phyloP scores from a whole-genome alignment of 495 filamentous ascomycete genomes.

The Paragyromitra xinjiangensis region DNA sequence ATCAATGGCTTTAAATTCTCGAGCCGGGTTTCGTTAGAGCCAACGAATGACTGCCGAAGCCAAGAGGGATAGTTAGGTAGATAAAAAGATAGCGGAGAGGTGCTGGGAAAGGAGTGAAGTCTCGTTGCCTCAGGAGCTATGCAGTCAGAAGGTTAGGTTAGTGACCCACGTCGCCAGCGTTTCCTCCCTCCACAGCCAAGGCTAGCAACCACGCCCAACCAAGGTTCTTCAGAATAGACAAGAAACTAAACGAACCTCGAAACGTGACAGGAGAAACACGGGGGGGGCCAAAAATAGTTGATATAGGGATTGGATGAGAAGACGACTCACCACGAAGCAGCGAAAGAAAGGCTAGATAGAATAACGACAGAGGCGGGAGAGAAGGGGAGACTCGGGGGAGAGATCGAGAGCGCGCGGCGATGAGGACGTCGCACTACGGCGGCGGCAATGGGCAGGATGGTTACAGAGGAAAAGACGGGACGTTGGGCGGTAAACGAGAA shows the following conservation, averaged over 20 bases:
- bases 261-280: constrained; percentile 14
- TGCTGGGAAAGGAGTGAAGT: constrained; percentile 34
- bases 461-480: constrained; percentile 42
- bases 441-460: constrained; percentile 48
- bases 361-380: constrained; percentile 42
- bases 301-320: constrained; percentile 9
- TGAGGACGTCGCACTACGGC: constrained; percentile 44
- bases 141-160: constrained; percentile 29
- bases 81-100: constrained; percentile 19
- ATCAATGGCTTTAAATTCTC: constrained; percentile 52
- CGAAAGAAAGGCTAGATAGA: constrained; percentile 19
- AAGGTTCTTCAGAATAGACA: constrained; percentile 21
- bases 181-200: constrained; percentile 21
- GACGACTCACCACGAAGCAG: constrained; percentile 44
- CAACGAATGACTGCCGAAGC: constrained; percentile 47
- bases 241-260: constrained; percentile 17
- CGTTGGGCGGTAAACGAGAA: constrained; percentile 41
- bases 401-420: constrained; percentile 40
- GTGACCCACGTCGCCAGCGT: constrained; percentile 49
- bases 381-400: constrained; percentile 18
- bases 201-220: constrained; percentile 33
- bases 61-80: constrained; percentile 7
- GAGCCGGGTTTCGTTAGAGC: constrained; percentile 26
- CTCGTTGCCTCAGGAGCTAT: constrained; percentile 45
- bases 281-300: constrained; percentile 27